A percentile compares a stretch with the other conserved stretches of the same genome.
phyloP scores from a whole-genome alignment of 768 basidiomycete species.

The Neoboletus magnificus region DNA sequence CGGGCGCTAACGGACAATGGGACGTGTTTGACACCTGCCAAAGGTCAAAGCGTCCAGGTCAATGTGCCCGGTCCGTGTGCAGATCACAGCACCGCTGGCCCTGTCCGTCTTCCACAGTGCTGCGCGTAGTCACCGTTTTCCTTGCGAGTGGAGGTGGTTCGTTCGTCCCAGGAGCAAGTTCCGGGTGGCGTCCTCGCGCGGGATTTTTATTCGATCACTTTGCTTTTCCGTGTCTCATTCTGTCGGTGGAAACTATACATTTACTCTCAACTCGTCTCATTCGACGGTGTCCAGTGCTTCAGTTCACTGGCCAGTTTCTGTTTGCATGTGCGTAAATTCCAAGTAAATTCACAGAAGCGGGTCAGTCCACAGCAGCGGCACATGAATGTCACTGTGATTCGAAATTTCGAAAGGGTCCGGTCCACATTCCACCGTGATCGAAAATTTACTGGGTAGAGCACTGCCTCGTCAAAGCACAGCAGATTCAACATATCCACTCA shows the following conservation, averaged over 20 bases:
- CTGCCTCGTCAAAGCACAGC: not conserved
- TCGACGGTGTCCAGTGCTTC: not conserved
- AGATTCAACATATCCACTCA: not conserved
- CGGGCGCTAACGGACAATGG: not conserved
- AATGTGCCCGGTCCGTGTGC: not conserved
- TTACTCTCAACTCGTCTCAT: no score
- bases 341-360: not conserved
- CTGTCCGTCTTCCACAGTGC: not conserved
- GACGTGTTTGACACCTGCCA: conserved; percentile 5
- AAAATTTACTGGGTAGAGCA: not conserved
- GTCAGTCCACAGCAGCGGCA: not conserved
- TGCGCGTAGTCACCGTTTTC: not conserved
- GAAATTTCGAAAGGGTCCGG: not conserved
- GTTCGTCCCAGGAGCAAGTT: not conserved
- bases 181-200: conserved; percentile 7
- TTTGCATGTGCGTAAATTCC: not conserved
- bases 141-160: not conserved
- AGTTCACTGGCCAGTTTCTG: not conserved
- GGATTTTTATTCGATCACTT: not conserved
- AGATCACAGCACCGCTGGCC: not conserved
- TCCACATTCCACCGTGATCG: not conserved
- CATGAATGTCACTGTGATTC: not conserved
- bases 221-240: not conserved
- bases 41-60: conserved; percentile 15
- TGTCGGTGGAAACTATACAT: not conserved